Evolutionary conservation across 768 basidiomycete species (phyloP).

Genomic region (Cantharellus cinnabarinus): DNA sequence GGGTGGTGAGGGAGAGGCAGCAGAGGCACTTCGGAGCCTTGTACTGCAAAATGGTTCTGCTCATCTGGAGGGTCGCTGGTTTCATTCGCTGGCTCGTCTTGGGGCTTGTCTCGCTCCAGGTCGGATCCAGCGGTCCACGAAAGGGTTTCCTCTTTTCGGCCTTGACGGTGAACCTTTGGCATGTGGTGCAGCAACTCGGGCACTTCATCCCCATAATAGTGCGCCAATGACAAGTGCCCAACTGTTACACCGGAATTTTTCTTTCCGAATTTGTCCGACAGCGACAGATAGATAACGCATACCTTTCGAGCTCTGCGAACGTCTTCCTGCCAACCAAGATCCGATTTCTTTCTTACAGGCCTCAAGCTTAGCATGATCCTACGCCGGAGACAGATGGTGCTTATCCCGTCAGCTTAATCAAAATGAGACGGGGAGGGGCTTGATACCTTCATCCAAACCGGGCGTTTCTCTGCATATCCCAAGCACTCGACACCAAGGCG

Average conservation of each 20-base stretch:
- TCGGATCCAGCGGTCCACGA: not conserved
- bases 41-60: not conserved
- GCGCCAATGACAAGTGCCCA: not conserved
- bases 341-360: not conserved
- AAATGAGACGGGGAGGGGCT: not conserved
- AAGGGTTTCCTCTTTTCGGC: not conserved
- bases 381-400: not conserved
- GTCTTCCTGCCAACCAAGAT: not conserved
- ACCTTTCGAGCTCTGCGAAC: not conserved
- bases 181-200: too few species aligned
- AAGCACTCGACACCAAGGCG: not conserved
- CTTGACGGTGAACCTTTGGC: not conserved
- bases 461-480: not conserved
- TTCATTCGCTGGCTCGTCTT: not conserved
- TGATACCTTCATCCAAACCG: not conserved
- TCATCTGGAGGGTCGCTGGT: not conserved
- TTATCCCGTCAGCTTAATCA: not conserved
- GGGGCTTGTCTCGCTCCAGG: not conserved
- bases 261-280: not conserved
- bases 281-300: not conserved
- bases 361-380: not conserved
- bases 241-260: not conserved
- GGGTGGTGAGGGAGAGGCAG: not conserved
- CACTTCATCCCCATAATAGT: not conserved
- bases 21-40: not conserved